These are phyloP conservation scores for Isoetes taiwanensis DNA, from an alignment of 75 land plant species.

Conservation along the genomic window DNA sequence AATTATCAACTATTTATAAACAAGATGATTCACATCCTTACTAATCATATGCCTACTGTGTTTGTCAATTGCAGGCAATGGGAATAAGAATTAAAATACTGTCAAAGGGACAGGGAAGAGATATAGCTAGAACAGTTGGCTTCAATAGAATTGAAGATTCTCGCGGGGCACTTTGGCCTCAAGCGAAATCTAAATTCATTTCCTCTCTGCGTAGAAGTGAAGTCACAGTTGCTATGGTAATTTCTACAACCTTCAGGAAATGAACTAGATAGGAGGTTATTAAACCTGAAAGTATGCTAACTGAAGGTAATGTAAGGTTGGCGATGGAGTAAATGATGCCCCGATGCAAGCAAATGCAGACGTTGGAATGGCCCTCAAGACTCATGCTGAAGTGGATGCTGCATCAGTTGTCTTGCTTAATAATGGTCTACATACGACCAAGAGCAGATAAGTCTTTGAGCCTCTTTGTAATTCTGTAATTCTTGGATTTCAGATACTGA, in stretches of 20 bases:
- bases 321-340: constrained; percentile 99
- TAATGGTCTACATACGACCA: constrained; percentile 37
- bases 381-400: constrained; percentile 68
- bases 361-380: constrained; percentile 88
- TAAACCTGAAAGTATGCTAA: too few species aligned
- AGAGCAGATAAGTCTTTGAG: too few species aligned
- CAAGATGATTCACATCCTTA: too few species aligned
- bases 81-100: constrained; percentile 52
- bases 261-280: background rate
- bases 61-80: constrained; percentile 51
- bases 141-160: constrained; percentile 28
- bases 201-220: constrained; percentile 50
- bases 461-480: too few species aligned
- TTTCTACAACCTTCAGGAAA: background rate
- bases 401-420: constrained; percentile 91
- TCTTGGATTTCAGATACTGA: constrained; percentile 73
- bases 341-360: constrained; percentile 90
- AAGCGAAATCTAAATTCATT: constrained; percentile 51
- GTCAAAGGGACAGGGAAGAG: constrained; percentile 98
- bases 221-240: constrained; percentile 78
- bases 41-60: too few species aligned
- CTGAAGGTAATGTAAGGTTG: too few species aligned
- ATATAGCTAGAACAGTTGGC: constrained; percentile 59
- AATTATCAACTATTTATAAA: too few species aligned
- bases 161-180: constrained; percentile 48